Base-by-base conservation (phyloP, 108 stramenopile species). In the Pelagomonas calceolata region DNA sequence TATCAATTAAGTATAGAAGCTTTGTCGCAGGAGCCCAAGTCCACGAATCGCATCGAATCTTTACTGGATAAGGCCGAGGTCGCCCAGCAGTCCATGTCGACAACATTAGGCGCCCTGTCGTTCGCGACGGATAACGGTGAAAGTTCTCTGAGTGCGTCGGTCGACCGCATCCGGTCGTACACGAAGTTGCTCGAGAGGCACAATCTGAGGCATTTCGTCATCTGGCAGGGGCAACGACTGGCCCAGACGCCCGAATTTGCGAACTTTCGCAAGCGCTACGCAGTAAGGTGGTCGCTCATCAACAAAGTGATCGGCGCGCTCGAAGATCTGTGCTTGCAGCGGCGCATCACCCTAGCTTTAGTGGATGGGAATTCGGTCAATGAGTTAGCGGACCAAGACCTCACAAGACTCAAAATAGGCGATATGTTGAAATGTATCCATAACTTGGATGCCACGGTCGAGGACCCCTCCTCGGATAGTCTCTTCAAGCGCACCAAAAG, bases 171-270 rank as follows among this genome's bases (percentile, higher is more conserved):
- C 44, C 66, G 73, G 16, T 30, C 33, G 5, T 73, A 73, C 66
- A 30, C 46, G 45, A 66, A 67, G n/a, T 36, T 73, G 33, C 73
- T 73, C 32, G 66, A 73, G 30, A 32, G 68, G 73, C 46, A 67
- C 66, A 60, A 66, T 5, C 34, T 73, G 45, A 66, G 68, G 37
- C 66, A 73, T 43, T 73, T 73, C 45, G n/a, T 73, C 35, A 83
- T 83, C 33, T 83, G 77, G 70, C 44, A 83, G 35, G 82, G 82
- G 30, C 63, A 70, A 36, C 46, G 70, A 0, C 39, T 83, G 29
- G 70, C 70, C n/a, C 70, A 79, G 33, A 81, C 80, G 30, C 82
- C 82, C 32, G 82, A 83, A 67, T 83, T 83, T 46, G 68, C 69
- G 21, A 76, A 78, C 67, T 76, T 81, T 70, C 63, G 75, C 36